These are phyloP conservation scores for Cytauxzoon felis DNA, from an alignment of 169 alveolate genomes.

Conservation along the genomic window DNA sequence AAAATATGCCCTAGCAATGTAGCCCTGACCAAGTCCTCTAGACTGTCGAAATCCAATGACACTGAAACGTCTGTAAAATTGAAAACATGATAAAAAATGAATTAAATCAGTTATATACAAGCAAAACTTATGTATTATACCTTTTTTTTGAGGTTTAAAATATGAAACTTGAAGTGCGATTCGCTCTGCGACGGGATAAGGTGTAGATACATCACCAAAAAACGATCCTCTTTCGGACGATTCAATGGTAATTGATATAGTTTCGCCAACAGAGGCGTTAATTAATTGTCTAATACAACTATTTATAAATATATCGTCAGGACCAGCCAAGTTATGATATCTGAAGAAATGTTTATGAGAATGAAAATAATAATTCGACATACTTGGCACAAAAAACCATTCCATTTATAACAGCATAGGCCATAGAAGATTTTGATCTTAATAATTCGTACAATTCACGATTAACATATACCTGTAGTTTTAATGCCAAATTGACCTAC, in stretches of 20 bases:
- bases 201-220: slow-evolving; percentile 1
- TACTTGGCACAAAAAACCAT: slow-evolving; percentile 59
- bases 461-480: slow-evolving; percentile 50
- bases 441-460: slow-evolving; percentile 45
- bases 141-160: slow-evolving; percentile 47
- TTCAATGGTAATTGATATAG: slow-evolving; percentile 46
- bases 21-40: slow-evolving; percentile 14
- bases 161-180: slow-evolving; percentile 48
- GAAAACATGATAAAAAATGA: background rate
- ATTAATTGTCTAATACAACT: slow-evolving; percentile 58
- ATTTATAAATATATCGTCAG: slow-evolving; percentile 45
- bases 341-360: background rate
- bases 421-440: slow-evolving; percentile 36
- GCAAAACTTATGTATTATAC: background rate
- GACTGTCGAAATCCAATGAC: slow-evolving; percentile 41
- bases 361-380: background rate
- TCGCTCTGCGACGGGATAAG: slow-evolving; percentile 43
- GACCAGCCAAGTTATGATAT: slow-evolving; percentile 43
- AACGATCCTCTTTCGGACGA: slow-evolving; percentile 1
- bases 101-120: background rate
- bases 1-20: slow-evolving; percentile 40
- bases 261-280: slow-evolving; percentile 44
- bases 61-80: slow-evolving; percentile 8
- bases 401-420: slow-evolving; percentile 52
- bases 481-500: background rate